Evolutionary conservation across 192 early-diverging fungal genomes (phyloP), one percentile per base, ranked within the genome.

Genomic region (Coemansia sp.): DNA sequence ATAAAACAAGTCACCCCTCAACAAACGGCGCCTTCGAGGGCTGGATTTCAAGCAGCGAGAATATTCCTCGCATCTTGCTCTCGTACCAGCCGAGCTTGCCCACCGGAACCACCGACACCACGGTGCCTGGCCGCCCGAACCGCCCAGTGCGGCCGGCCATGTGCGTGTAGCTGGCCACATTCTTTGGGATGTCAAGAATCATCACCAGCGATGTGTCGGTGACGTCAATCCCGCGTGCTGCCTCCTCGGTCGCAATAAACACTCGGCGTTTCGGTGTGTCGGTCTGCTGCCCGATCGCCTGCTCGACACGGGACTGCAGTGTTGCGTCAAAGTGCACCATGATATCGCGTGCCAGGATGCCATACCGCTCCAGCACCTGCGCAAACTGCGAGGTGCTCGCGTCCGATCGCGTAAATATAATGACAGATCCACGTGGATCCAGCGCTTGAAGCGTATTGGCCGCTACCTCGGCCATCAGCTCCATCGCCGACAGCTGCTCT

Each of bases 71-170:
- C 76, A 79, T 79, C 25, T 73, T 79, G 64, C 69, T 69, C 60
- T 79, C 76, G 24, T 50, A 68, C 42, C 53, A 69, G 23, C 66
- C 66, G 6, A 54, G 23, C 5, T 28, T 31, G 28, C 76, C 76
- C 50, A 66, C 58, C 0, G 76, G 76, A 24, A 79, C 69, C 1
- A 79, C 70, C 10, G 69, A 55, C 4, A 79, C 55, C 12, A 72
- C 66, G 0, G 38, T 40, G 56, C 76, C 76, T 0, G 45, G 0
- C 10, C 81, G 71, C 0, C 90, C 92, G 67, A 91, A 87, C 21
- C 95, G 67, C 6, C 92, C 92, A 0, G 90, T 86, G 16, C 95
- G 74, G 19, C 95, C 93, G 1, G 92, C 88, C 88, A 95, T 89
- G 55, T 98, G 95, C 9, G 91, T 58, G 65, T 94, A 98, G 49